Evolutionary conservation across 495 filamentous ascomycete genomes (phyloP).

Genomic region (Hyaloscypha finlandica): DNA sequence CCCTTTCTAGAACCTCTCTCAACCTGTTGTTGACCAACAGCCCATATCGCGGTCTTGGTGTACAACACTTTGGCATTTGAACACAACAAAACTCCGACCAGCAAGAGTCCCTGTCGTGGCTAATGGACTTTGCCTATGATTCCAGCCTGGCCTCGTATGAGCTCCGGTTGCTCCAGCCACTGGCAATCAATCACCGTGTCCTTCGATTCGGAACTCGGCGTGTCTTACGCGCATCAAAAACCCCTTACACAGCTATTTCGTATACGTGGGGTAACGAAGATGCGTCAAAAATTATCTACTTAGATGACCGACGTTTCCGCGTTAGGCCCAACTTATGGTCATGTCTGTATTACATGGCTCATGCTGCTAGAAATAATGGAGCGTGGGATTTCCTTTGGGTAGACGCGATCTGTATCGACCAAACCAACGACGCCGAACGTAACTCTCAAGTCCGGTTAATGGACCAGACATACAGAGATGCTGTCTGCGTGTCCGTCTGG

Average conservation of each 20-base stretch:
- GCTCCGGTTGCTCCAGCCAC: conserved; percentile 20
- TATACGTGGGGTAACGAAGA: conserved; percentile 31
- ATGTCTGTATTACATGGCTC: conserved; percentile 27
- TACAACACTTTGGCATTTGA: neutral
- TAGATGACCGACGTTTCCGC: conserved; percentile 19
- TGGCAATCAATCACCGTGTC: conserved; percentile 1
- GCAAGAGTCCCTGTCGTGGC: neutral
- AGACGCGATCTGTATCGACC: conserved; percentile 34
- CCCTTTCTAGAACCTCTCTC: neutral
- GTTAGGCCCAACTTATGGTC: conserved; percentile 30
- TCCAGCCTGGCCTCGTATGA: conserved; percentile 16
- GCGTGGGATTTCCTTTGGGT: conserved; percentile 32
- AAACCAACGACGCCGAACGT: conserved; percentile 31
- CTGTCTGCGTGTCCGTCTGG: conserved; percentile 31
- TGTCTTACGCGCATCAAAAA: conserved; percentile 7
- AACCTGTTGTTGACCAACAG: neutral
- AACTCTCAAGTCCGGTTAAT: conserved; percentile 36
- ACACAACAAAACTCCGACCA: neutral
- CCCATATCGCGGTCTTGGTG: neutral
- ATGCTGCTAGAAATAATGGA: conserved; percentile 2
- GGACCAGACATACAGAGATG: conserved; percentile 34
- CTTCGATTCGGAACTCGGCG: conserved; percentile 14
- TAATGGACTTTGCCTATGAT: conserved; percentile 20
- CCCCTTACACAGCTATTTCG: conserved; percentile 28
- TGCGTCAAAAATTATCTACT: conserved; percentile 21